These are phyloP conservation scores for Xerocomellus chrysenteron DNA, from an alignment of 768 basidiomycete genomes.

Conservation along the genomic window DNA sequence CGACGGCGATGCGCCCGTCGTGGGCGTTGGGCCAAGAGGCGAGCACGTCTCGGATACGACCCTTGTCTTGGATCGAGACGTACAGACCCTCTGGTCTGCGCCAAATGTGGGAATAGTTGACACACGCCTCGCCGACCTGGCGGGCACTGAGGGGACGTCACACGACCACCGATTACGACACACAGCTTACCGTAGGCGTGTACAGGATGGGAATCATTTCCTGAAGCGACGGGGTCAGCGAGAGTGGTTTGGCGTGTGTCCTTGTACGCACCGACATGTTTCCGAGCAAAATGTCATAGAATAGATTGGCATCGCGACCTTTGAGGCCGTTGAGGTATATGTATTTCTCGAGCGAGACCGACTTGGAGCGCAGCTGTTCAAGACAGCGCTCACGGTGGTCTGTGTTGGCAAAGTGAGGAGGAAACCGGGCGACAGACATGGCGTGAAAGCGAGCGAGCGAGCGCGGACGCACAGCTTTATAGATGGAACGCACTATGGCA, in stretches of 20 bases:
- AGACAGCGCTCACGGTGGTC: conserved; percentile 59
- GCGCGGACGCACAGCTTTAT: background rate
- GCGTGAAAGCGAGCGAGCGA: conserved; percentile 15
- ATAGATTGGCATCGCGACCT: conserved; percentile 59
- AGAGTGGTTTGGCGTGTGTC: background rate
- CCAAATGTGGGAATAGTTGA: conserved; percentile 70
- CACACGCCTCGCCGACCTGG: conserved; percentile 67
- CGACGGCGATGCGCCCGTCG: conserved; percentile 64
- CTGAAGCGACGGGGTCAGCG: conserved; percentile 17
- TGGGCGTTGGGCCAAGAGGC: conserved; percentile 46
- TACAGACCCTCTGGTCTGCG: conserved; percentile 59
- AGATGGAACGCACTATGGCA: background rate
- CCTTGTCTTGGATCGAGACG: conserved; percentile 66
- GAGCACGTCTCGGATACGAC: conserved; percentile 57
- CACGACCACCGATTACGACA: conserved; percentile 1
- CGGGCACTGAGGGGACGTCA: conserved; percentile 4
- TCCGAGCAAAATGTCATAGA: conserved; percentile 60
- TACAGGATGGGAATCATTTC: conserved; percentile 70
- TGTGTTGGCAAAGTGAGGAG: conserved; percentile 48
- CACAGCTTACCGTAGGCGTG: conserved; percentile 60
- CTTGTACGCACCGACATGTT: conserved; percentile 52
- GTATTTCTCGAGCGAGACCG: conserved; percentile 61
- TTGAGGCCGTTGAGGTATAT: conserved; percentile 68
- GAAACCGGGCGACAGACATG: conserved; percentile 37
- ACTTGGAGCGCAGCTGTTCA: conserved; percentile 56